These are phyloP conservation scores for Xylariaceae sp. DNA, from an alignment of 2,329 filamentous ascomycete genomes.

Conservation along the genomic window DNA sequence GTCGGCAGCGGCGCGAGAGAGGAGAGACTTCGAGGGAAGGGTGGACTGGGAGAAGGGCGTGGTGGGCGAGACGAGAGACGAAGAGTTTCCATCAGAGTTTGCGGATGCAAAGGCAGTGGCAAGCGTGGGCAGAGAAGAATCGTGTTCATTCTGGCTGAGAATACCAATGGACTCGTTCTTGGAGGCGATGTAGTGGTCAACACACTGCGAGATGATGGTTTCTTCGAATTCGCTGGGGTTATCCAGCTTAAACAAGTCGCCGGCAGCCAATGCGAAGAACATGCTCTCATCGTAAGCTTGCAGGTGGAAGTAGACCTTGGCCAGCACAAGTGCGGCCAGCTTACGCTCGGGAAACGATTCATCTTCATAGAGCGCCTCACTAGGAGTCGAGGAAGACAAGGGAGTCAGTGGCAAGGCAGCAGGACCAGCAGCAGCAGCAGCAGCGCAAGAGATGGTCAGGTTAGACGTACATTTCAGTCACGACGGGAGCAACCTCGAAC, in stretches of 20 bases:
- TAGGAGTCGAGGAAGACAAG: constrained; percentile 36
- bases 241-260: constrained; percentile 91
- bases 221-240: constrained; percentile 93
- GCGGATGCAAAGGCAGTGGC: constrained; percentile 72
- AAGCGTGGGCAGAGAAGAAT: constrained; percentile 57
- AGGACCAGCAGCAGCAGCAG: neutral
- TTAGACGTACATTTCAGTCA: constrained; percentile 76
- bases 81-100: constrained; percentile 58
- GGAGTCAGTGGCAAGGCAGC: constrained; percentile 11
- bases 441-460: neutral
- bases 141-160: constrained; percentile 34
- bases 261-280: constrained; percentile 92
- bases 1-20: constrained; percentile 73
- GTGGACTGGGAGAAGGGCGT: constrained; percentile 94
- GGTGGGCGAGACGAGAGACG: constrained; percentile 75
- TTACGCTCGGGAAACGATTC: constrained; percentile 89
- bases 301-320: constrained; percentile 98
- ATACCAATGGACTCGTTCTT: constrained; percentile 48
- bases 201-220: constrained; percentile 96
- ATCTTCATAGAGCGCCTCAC: constrained; percentile 96
- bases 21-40: constrained; percentile 85
- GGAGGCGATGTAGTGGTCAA: constrained; percentile 93
- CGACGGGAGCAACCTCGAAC: constrained; percentile 90
- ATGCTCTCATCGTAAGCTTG: constrained; percentile 99
- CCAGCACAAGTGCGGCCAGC: constrained; percentile 86